phyloP scores from a whole-genome alignment of 2,329 filamentous ascomycete genomes.

The Aspergillus melleus region DNA sequence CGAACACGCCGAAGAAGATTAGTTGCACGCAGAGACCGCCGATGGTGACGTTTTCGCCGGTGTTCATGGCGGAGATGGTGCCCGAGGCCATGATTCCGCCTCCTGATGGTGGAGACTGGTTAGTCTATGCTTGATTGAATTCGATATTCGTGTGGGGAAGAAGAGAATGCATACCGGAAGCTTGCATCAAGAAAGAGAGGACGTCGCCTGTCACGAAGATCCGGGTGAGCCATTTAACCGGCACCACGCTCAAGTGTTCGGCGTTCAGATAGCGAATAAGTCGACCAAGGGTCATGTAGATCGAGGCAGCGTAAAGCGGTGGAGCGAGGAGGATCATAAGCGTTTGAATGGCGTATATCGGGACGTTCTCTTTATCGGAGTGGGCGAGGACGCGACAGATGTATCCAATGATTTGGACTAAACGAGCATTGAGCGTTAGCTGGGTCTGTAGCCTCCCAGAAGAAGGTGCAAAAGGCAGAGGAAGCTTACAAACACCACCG shows the following conservation, averaged over 20 bases:
- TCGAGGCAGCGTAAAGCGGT: conserved; percentile 40
- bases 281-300: conserved; percentile 43
- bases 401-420: conserved; percentile 48
- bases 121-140: background rate
- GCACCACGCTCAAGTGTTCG: conserved; percentile 33
- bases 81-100: conserved; percentile 20
- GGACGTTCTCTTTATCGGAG: conserved; percentile 22
- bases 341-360: conserved; percentile 35
- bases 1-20: conserved; percentile 58
- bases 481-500: conserved; percentile 39
- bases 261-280: conserved; percentile 33
- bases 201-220: conserved; percentile 38
- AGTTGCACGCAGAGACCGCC: conserved; percentile 60
- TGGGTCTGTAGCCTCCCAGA: too few relatives aligned
- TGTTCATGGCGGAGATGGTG: conserved; percentile 6
- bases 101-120: conserved; percentile 5
- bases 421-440: background rate
- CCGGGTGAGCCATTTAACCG: conserved; percentile 36
- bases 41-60: conserved; percentile 48
- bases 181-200: conserved; percentile 34
- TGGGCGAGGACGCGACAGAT: conserved; percentile 28
- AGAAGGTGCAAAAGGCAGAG: too few relatives aligned
- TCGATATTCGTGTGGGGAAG: background rate
- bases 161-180: conserved; percentile 19
- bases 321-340: conserved; percentile 40